Base-by-base conservation (phyloP, 768 basidiomycete genomes). In the Russula vinacea region DNA sequence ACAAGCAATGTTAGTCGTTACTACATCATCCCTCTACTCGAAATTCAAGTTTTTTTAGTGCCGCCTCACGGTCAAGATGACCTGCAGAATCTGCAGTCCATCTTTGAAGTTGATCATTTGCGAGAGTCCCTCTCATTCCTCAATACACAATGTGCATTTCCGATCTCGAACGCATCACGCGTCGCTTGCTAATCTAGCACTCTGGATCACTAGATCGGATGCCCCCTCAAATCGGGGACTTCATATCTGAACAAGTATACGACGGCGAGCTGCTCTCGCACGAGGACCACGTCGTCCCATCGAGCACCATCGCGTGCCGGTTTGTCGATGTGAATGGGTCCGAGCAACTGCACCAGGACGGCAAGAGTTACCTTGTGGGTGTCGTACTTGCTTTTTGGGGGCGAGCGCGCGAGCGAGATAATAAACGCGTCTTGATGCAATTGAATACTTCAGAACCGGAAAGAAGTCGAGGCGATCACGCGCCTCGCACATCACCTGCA, bases 21-120 rank as follows among this genome's bases (percentile, higher is more conserved):
- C 22, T 11, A 2, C 11, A 7, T 32, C 13, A 26, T 39, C 40
- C 9, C 24, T 16, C 9, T 56, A 1, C 53, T 22, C 53, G 60
- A n/a, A 22, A 45, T 33, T 58, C 47, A n/a, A 33, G 40, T 22
- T 51, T 40, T 35, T 69, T n/a, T 65, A 93, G 92, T 93, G 69
- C 89, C 92, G 68, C 91, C 92, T 2, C 83, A 79, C 85, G 90
- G 89, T 10, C 83, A 89, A 67, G 89, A 90, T 67, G 81, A 87
- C 49, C 76, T 87, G 45, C 72, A 79, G 62, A 81, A 80, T 2
- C 77, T 92, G 16, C 79, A 87, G 65, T 91, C 89, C 69, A 82
- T 93, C 11, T 92, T 93, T 81, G 90, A 92, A 65, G 71, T 89
- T n/a, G 55, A 74, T 0, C 87, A 92, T 70, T 77, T 94, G 4